Percentiles rank a stretch among this genome's conserved stretches.
Conservation (phyloP, 768 basidiomycete genomes). For the Leucosporidium creatinivorum region DNA sequence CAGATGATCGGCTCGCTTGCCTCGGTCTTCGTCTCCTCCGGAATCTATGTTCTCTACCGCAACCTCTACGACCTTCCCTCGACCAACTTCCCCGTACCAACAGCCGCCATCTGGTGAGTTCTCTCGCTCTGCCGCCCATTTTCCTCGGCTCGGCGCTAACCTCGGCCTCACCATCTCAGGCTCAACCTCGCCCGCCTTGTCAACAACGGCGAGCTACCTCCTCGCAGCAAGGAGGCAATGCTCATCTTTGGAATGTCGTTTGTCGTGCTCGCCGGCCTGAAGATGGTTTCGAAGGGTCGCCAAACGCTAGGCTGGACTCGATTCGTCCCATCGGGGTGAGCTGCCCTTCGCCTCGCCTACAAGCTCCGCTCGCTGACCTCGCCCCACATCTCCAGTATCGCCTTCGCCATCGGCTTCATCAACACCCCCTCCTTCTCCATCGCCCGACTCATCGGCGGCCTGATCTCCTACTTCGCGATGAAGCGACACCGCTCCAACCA, state of each 20-base stretch:
- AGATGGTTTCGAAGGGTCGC: slow-evolving; percentile 48
- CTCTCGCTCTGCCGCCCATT: no score
- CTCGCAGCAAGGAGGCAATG: slow-evolving; percentile 71
- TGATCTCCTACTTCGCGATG: slow-evolving; percentile 62
- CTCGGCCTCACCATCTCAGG: slow-evolving; percentile 50
- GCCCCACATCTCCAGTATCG: slow-evolving; percentile 4
- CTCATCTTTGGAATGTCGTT: slow-evolving; percentile 64
- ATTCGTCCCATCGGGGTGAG: slow-evolving; percentile 42
- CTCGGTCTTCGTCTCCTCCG: slow-evolving; percentile 79
- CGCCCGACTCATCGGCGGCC: slow-evolving; percentile 79
- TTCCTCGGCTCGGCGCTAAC: slow-evolving; percentile 46
- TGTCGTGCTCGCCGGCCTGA: slow-evolving; percentile 57
- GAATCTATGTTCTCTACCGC: slow-evolving; percentile 79
- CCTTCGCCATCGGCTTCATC: slow-evolving; percentile 55
- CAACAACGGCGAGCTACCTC: slow-evolving; percentile 68
- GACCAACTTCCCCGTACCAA: slow-evolving; percentile 91
- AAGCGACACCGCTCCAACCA: slow-evolving; percentile 46
- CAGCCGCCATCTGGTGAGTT: slow-evolving; percentile 77
- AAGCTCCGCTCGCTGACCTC: slow-evolving; percentile 47
- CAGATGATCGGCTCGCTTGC: slow-evolving; percentile 80
- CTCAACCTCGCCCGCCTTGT: slow-evolving; percentile 45
- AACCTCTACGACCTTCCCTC: slow-evolving; percentile 82
- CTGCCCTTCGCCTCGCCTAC: slow-evolving; percentile 56
- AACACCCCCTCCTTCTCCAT: slow-evolving; percentile 93
- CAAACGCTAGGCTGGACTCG: slow-evolving; percentile 38